Base-by-base conservation (phyloP, 1,139 yeast genomes). In the Komagataea norvegica region DNA sequence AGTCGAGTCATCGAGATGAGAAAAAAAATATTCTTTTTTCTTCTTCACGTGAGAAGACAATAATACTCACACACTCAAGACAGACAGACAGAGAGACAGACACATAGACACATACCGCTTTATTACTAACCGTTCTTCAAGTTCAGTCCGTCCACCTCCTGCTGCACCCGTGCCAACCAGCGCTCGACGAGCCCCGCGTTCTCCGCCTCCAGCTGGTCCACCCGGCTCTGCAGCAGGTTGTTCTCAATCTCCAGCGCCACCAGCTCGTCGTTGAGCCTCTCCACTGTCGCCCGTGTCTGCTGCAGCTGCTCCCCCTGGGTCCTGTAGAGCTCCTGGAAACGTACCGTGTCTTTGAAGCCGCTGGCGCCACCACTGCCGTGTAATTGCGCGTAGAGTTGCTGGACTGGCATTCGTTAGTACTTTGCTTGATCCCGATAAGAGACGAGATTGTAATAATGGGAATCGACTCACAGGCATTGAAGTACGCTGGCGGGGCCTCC, bases 211-310 rank as follows among this genome's bases (percentile, higher is more conserved):
- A 74, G 51, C 25, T 53, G 52, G 5, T 53, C 57, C 5, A 71
- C 55, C 40, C 62, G 62, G 8, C 69, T 71, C 24, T 64, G 70
- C 28, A 79, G 59, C n/a, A 83, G 70, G 48, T 81, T 82, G 44
- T 76, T 72, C 56, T 82, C 88, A 34, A 85, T 78, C 51, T 79
- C 81, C 41, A 72, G 60, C 6, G 86, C 74, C 33, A 85, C 62
- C 16, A 79, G 61, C 50, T 83, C 89, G 53, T 85, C 94, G 46
- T 82, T 80, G 21, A 81, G 62, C n/a, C 73, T 58, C 47, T 79
- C 86, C 16, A 81, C 69, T 3, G 79, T 70, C 45, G 70, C 70
- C 37, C 72, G 68, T 53, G 74, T 77, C 49, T 76, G 74, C 15
- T 55, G 55, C 9, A 72, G 55, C 43, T 77, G 83, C 34, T 70